phyloP scores from a whole-genome alignment of 768 basidiomycete genomes.

The Boletus pseudopeckii region DNA sequence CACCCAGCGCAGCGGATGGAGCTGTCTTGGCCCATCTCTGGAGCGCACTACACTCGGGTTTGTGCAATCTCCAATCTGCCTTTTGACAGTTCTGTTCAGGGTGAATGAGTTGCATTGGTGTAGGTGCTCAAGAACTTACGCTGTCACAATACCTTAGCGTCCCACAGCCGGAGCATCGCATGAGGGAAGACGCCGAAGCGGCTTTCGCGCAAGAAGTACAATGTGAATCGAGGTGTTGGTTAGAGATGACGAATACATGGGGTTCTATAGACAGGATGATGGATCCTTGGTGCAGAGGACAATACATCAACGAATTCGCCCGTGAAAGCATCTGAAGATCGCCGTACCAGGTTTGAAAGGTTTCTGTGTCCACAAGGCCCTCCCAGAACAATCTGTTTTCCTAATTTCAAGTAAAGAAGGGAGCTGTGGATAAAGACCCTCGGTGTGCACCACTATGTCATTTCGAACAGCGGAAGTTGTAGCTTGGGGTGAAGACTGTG shows the following conservation, averaged over 20 bases:
- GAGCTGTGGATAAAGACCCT: conserved; percentile 27
- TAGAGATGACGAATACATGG: conserved; percentile 63
- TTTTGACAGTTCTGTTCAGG: conserved; percentile 59
- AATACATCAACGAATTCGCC: not conserved
- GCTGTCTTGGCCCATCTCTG: conserved; percentile 52
- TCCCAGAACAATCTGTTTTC: conserved; percentile 35
- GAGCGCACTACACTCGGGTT: conserved; percentile 72
- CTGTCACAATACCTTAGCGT: conserved; percentile 70
- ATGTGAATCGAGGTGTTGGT: conserved; percentile 50
- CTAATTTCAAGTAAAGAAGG: conserved; percentile 43
- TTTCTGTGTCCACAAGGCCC: conserved; percentile 44
- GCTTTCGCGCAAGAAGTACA: conserved; percentile 67
- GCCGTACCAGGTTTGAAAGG: conserved; percentile 37
- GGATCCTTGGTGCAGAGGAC: conserved; percentile 44
- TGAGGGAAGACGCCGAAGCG: conserved; percentile 40
- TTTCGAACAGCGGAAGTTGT: conserved; percentile 2
- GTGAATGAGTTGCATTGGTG: not conserved
- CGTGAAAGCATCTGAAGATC: not conserved
- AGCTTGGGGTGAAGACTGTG: conserved; percentile 24
- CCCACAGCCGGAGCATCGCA: conserved; percentile 73
- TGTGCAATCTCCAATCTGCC: conserved; percentile 72
- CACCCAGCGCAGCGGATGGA: conserved; percentile 41
- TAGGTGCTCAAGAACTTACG: conserved; percentile 39
- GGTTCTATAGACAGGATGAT: conserved; percentile 57
- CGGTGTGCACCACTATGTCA: conserved; percentile 2